phyloP scores from a whole-genome alignment of 345 rosid genomes.

The Moricandia arvensis region DNA sequence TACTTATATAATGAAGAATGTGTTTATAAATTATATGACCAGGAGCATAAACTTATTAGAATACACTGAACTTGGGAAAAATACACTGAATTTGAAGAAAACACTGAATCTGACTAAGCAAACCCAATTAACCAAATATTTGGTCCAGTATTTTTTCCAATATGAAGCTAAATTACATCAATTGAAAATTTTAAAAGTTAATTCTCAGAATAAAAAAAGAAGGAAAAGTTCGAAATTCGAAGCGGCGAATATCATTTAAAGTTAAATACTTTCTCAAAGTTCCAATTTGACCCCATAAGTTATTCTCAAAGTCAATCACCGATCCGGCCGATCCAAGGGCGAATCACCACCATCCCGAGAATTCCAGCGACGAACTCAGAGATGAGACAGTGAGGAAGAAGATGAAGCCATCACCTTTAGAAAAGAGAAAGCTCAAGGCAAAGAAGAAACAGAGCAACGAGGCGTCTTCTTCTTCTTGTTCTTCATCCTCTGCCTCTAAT shows the following conservation, averaged over 20 bases:
- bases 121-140: not conserved
- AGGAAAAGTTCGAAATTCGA: conserved; percentile 1
- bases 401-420: conserved; percentile 34
- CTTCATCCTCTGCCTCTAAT: conserved; percentile 41
- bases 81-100: not conserved
- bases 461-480: conserved; percentile 32
- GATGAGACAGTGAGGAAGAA: conserved; percentile 25
- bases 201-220: not conserved
- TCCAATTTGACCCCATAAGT: conserved; percentile 15
- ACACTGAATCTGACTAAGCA: conserved; percentile 1
- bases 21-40: not conserved
- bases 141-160: not conserved
- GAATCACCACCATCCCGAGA: conserved; percentile 5
- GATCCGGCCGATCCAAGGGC: conserved; percentile 26
- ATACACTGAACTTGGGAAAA: not conserved
- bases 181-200: not conserved
- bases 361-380: not conserved
- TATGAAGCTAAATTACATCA: not conserved
- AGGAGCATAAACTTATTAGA: not conserved
- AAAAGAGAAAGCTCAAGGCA: conserved; percentile 25
- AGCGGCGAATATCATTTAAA: conserved; percentile 13
- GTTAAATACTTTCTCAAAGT: conserved; percentile 26
- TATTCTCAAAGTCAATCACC: conserved; percentile 4
- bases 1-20: not conserved
- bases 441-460: conserved; percentile 24